phyloP scores from a whole-genome alignment of 2,329 filamentous ascomycete species.

The Hypoxylon sp. region DNA sequence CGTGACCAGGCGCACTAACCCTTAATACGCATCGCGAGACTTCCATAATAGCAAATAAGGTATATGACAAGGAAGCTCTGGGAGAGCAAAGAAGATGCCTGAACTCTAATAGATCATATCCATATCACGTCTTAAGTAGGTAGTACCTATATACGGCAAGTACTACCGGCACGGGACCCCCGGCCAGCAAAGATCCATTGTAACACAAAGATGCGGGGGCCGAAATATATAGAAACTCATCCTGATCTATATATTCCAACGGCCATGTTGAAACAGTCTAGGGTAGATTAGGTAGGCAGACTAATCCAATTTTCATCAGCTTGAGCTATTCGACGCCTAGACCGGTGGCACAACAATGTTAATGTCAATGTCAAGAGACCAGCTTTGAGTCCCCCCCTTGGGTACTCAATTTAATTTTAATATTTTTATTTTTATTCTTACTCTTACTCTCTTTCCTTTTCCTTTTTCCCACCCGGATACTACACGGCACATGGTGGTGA shows the following conservation, averaged over 20 bases:
- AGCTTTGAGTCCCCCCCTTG: conserved; percentile 5
- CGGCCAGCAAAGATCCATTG: conserved; percentile 14
- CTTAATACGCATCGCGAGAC: background rate
- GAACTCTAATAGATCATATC: background rate
- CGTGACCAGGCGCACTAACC: background rate
- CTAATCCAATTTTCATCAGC: conserved; percentile 3
- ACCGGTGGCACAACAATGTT: conserved; percentile 4
- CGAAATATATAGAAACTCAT: conserved; percentile 26
- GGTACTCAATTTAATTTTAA: no score
- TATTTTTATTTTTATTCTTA: conserved; percentile 12
- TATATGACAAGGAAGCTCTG: background rate
- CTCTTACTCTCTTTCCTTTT: background rate
- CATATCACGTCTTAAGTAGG: background rate
- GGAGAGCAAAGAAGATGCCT: background rate
- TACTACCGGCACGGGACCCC: background rate
- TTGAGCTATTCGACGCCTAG: background rate
- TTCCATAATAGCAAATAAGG: background rate
- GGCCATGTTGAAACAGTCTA: conserved; percentile 27
- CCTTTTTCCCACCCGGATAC: conserved; percentile 1
- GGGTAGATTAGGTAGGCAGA: conserved; percentile 34
- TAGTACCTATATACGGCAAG: conserved; percentile 14
- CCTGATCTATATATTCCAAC: conserved; percentile 18
- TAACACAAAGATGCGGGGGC: conserved; percentile 37
- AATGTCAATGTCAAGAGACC: conserved; percentile 6
- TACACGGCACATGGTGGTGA: conserved; percentile 11